Evolutionary conservation across 2,329 filamentous ascomycete species (phyloP).

Genomic region (Colletotrichum sp.): DNA sequence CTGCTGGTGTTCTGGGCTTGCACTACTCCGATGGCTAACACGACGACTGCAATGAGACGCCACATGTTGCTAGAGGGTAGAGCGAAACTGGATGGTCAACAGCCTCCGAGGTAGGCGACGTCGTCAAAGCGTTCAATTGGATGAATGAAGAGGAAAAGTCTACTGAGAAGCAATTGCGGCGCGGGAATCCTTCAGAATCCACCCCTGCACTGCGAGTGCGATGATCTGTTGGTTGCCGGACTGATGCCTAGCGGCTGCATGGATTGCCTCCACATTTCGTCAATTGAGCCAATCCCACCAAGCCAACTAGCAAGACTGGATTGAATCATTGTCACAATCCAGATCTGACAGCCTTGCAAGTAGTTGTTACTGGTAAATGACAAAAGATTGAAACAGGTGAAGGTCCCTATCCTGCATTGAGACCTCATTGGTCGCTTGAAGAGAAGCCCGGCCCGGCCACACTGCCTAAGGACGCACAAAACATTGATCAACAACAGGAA

Average conservation of each 20-base stretch:
- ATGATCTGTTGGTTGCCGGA: not conserved
- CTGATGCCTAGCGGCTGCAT: not conserved
- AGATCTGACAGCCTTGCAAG: not conserved
- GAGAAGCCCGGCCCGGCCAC: not conserved
- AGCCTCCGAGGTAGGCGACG: not conserved
- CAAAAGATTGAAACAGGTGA: rapidly evolving
- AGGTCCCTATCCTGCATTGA: not conserved
- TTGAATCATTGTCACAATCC: not conserved
- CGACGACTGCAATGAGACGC: not conserved
- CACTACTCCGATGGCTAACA: not conserved
- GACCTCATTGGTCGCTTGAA: not conserved
- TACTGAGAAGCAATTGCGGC: not conserved
- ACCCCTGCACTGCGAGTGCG: not conserved
- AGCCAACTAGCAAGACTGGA: not conserved
- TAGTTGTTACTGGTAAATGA: not conserved
- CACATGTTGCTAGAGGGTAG: not conserved
- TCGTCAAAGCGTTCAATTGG: not conserved
- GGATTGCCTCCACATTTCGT: not conserved
- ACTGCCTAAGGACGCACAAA: rapidly evolving
- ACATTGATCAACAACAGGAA: not conserved
- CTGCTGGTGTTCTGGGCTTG: not conserved
- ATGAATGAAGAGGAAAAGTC: rapidly evolving
- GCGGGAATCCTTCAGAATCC: not conserved
- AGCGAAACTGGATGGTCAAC: not conserved
- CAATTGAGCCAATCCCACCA: not conserved